These are phyloP conservation scores for Vicia villosa DNA, from an alignment of 306 rosid species.

Conservation along the genomic window DNA sequence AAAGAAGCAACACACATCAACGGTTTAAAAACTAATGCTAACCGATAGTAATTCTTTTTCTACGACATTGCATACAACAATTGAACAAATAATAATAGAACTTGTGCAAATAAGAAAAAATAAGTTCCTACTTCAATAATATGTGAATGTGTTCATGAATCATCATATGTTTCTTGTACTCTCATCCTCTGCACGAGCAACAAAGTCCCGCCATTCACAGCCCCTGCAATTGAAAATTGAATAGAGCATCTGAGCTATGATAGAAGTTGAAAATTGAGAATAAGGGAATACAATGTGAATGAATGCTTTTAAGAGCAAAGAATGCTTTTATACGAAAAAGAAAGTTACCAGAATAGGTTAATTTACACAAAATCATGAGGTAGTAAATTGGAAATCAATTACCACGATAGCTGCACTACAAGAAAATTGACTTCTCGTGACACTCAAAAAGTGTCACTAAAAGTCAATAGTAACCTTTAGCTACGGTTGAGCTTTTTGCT, in stretches of 20 bases:
- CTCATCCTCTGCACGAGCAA: slow-evolving; percentile 91
- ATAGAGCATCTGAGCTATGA: slow-evolving; percentile 15
- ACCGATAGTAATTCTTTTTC: not conserved
- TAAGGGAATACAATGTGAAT: slow-evolving; percentile 8
- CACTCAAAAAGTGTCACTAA: no score
- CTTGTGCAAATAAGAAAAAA: not conserved
- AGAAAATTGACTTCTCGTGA: no score
- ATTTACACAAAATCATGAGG: no score
- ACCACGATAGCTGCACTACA: no score
- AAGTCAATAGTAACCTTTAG: no score
- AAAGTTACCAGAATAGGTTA: no score
- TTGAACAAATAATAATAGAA: not conserved
- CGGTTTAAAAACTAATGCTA: not conserved
- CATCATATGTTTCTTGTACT: slow-evolving; percentile 80
- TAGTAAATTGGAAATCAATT: no score
- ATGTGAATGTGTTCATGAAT: not conserved
- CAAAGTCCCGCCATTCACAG: slow-evolving; percentile 86
- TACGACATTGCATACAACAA: not conserved
- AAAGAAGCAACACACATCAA: not conserved
- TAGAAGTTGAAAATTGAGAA: not conserved
- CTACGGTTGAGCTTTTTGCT: no score
- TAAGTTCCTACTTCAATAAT: not conserved
- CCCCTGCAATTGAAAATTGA: slow-evolving; percentile 62
- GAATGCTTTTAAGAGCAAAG: no score
- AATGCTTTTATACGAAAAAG: no score